A percentile compares a stretch with the other conserved stretches of the same genome.
Conservation (phyloP, 2,329 filamentous ascomycete species). For the Escovopsis sp. region DNA sequence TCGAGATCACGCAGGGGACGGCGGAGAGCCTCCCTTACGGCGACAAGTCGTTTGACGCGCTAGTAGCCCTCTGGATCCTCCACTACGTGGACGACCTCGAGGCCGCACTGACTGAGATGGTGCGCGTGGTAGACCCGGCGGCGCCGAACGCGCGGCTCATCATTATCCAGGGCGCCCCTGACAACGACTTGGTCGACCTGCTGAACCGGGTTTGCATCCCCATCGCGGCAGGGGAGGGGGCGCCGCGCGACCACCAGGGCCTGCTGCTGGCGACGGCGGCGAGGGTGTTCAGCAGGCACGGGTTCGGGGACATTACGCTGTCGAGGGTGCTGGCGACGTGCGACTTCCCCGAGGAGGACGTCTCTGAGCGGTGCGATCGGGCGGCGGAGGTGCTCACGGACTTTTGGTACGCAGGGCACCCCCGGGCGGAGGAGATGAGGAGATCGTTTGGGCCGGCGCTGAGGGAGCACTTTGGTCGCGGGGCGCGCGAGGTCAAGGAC, state of each 20-base stretch:
- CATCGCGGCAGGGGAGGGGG: background rate
- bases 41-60: constrained; percentile 2
- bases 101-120: background rate
- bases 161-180: constrained; percentile 3
- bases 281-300: background rate
- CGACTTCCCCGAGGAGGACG: too few relatives aligned
- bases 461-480: too few relatives aligned
- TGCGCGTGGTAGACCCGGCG: constrained; percentile 1
- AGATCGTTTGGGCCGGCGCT: too few relatives aligned
- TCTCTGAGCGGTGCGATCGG: too few relatives aligned
- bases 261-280: background rate
- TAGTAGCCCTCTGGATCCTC: background rate
- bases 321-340: too few relatives aligned
- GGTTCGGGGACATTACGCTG: background rate
- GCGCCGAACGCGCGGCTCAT: constrained; percentile 4
- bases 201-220: constrained; percentile 2
- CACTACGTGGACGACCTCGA: too few relatives aligned
- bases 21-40: background rate
- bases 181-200: constrained; percentile 3
- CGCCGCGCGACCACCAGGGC: background rate
- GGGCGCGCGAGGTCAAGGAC: too few relatives aligned
- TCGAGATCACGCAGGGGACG: too few relatives aligned
- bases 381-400: too few relatives aligned
- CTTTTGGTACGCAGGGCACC: too few relatives aligned
- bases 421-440: too few relatives aligned